These are phyloP conservation scores for Asparagopsis taxiformis DNA, from an alignment of 31 red algal genomes.

Conservation along the genomic window DNA sequence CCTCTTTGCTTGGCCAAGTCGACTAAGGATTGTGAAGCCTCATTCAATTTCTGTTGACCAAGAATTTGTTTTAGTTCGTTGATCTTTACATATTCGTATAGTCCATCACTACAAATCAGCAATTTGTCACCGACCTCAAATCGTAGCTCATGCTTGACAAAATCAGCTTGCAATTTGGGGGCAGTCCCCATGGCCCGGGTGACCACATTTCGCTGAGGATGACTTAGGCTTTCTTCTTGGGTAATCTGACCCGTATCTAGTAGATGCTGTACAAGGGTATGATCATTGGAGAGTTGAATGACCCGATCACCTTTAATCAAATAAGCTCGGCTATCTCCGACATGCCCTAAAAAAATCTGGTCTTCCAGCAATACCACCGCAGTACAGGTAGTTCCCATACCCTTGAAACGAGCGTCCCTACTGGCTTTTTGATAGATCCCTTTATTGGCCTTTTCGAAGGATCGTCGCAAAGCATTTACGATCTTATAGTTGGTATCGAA, in stretches of 20 bases:
- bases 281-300: not conserved
- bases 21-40: too few relatives aligned
- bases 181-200: not conserved
- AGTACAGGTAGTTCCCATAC: too few relatives aligned
- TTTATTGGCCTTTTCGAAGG: too few relatives aligned
- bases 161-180: not conserved
- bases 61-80: too few relatives aligned
- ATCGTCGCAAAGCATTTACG: too few relatives aligned
- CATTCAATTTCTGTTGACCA: too few relatives aligned
- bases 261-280: not conserved
- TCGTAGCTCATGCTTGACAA: too few relatives aligned
- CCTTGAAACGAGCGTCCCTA: too few relatives aligned
- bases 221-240: not conserved
- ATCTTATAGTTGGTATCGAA: too few relatives aligned
- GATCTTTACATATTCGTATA: not conserved
- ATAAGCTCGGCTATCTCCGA: slow-evolving; percentile 4
- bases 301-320: not conserved
- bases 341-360: not conserved
- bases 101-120: not conserved
- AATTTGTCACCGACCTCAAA: not conserved
- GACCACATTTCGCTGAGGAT: not conserved
- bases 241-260: not conserved
- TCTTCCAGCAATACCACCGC: too few relatives aligned
- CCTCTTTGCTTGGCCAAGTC: too few relatives aligned
- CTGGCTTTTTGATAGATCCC: too few relatives aligned